phyloP scores from a whole-genome alignment of 2,329 filamentous ascomycete species.

The Colletotrichum truncatum region DNA sequence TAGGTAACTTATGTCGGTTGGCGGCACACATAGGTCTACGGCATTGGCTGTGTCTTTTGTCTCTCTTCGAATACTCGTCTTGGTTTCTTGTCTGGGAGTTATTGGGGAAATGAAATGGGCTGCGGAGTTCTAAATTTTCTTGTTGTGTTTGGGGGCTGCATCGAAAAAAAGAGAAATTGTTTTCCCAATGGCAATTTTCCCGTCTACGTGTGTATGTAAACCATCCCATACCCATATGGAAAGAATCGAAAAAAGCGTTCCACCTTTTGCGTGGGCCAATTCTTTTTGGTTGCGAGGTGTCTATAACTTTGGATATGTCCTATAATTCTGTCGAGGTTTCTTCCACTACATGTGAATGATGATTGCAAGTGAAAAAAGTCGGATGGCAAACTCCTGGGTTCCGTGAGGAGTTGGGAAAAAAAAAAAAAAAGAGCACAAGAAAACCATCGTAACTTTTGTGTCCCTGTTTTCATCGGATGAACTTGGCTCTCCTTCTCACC shows the following conservation, averaged over 20 bases:
- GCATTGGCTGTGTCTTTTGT: neutral
- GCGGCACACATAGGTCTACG: constrained; percentile 2
- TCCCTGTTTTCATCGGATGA: too few species aligned
- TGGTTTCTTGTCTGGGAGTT: constrained; percentile 13
- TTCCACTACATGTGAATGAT: neutral
- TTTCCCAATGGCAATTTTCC: neutral
- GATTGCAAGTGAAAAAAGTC: neutral
- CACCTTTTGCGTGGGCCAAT: neutral
- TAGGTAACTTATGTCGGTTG: neutral
- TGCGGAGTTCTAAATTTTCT: constrained; percentile 13
- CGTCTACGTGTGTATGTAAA: neutral
- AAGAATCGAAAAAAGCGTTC: neutral
- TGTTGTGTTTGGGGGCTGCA: neutral
- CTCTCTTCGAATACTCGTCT: neutral
- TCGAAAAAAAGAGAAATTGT: neutral
- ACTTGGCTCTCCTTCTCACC: too few species aligned
- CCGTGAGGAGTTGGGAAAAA: too few species aligned
- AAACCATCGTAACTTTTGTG: too few species aligned
- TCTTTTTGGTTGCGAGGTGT: too few species aligned
- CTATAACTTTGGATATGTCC: too few species aligned
- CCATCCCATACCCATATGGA: neutral
- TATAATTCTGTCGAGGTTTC: too few species aligned
- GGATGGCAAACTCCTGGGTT: too few species aligned
- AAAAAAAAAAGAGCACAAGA: too few species aligned
- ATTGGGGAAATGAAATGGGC: constrained; percentile 13